Evolutionary conservation across 164 flowering plant genomes (phyloP).

Genomic region (Amborella trichopoda): DNA sequence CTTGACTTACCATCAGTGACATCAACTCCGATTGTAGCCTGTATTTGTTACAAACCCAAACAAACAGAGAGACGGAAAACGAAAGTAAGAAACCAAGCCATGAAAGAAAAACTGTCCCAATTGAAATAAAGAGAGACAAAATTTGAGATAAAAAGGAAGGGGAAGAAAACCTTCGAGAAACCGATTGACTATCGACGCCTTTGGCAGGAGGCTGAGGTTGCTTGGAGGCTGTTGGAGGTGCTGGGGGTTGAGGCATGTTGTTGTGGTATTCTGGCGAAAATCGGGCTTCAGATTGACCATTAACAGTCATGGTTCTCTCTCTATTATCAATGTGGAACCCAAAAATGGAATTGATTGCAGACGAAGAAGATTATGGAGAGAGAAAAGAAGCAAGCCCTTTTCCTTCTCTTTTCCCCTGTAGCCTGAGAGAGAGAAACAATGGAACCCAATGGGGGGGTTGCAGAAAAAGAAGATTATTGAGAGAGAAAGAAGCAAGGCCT

Average conservation of each 20-base stretch:
- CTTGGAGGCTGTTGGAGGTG: constrained; percentile 19
- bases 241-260: constrained; percentile 28
- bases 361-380: too few species aligned
- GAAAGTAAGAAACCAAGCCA: background rate
- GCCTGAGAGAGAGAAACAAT: too few species aligned
- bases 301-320: too few species aligned
- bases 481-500: too few species aligned
- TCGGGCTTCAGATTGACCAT: too few species aligned
- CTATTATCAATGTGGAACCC: too few species aligned
- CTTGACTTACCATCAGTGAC: constrained; percentile 20
- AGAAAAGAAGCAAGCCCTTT: too few species aligned
- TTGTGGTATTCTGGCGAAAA: constrained; percentile 12
- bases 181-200: constrained; percentile 51
- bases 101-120: background rate
- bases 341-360: too few species aligned
- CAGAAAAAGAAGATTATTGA: background rate
- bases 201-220: constrained; percentile 24
- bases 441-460: too few species aligned
- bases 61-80: background rate
- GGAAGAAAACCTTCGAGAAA: constrained; percentile 34
- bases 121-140: background rate
- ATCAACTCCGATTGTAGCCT: constrained; percentile 22
- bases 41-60: background rate
- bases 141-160: background rate
- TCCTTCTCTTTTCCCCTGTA: too few species aligned